These are phyloP conservation scores for Balamuthia mandrillaris DNA, from an alignment of 208 protist species.

Conservation along the genomic window DNA sequence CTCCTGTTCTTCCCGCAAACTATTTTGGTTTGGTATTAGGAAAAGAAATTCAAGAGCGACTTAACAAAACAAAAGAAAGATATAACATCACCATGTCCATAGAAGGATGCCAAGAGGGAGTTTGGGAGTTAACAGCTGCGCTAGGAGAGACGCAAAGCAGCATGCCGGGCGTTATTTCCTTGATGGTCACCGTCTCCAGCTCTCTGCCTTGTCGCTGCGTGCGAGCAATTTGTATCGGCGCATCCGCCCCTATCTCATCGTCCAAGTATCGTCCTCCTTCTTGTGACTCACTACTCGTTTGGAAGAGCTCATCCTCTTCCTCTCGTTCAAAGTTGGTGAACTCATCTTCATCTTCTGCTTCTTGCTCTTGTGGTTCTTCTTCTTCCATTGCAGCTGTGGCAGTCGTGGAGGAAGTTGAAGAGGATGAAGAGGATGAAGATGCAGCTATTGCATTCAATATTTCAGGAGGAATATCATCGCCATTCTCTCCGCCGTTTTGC, in stretches of 20 bases:
- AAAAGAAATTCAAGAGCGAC: too few relatives aligned
- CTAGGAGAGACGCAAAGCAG: neutral
- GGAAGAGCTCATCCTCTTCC: neutral
- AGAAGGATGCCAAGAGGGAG: too few relatives aligned
- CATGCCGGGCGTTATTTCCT: slow-evolving; percentile 25
- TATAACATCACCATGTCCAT: too few relatives aligned
- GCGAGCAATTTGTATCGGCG: slow-evolving; percentile 13
- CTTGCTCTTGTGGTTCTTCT: slow-evolving; percentile 17
- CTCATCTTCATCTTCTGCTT: neutral
- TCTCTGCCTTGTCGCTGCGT: neutral
- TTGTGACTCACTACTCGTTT: neutral
- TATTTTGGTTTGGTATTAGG: neutral
- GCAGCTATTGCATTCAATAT: too few relatives aligned
- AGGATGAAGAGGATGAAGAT: too few relatives aligned
- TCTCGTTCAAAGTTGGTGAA: neutral
- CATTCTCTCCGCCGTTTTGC: too few relatives aligned
- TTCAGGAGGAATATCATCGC: too few relatives aligned
- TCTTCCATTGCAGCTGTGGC: neutral
- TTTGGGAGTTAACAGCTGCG: neutral
- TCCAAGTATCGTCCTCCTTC: slow-evolving; percentile 18
- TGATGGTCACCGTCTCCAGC: neutral
- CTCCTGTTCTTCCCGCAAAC: neutral
- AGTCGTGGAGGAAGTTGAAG: too few relatives aligned
- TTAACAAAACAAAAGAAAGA: too few relatives aligned
- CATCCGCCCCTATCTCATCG: slow-evolving; percentile 38